Percentiles rank a stretch among this genome's conserved stretches.
Conservation (phyloP, 202 grass and related monocot genomes). For the Carex arenaria region DNA sequence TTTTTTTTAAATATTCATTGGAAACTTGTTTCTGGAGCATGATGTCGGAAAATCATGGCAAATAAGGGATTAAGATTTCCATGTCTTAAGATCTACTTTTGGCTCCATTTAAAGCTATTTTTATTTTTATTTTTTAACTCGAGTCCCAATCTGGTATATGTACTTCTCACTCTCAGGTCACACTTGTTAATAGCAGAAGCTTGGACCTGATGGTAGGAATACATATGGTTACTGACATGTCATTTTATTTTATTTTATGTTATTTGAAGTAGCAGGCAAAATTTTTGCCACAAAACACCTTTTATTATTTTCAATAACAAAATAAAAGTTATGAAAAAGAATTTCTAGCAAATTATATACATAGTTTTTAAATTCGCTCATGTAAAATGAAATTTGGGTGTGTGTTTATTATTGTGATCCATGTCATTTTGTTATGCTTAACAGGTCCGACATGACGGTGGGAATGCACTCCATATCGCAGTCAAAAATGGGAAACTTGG, state of each 20-base stretch:
- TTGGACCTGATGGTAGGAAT: neutral
- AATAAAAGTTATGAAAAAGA: too few relatives aligned
- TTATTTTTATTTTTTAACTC: neutral
- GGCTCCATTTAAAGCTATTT: neutral
- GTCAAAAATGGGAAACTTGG: slow-evolving; percentile 24
- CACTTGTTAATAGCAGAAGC: neutral
- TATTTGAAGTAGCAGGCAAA: too few relatives aligned
- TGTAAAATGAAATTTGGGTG: too few relatives aligned
- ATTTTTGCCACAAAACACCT: too few relatives aligned
- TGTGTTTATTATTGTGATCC: neutral
- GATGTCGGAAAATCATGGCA: neutral
- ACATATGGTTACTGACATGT: neutral
- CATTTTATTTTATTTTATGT: neutral
- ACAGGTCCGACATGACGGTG: neutral
- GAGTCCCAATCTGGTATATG: neutral
- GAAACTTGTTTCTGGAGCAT: neutral
- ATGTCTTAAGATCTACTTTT: neutral
- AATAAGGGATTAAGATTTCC: neutral
- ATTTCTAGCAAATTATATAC: too few relatives aligned
- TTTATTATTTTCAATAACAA: too few relatives aligned
- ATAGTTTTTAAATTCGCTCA: too few relatives aligned
- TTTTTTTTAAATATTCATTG: neutral
- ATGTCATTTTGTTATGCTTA: neutral
- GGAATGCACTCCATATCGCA: slow-evolving; percentile 42
- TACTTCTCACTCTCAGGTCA: neutral